These are phyloP conservation scores for Lachnellula occidentalis DNA, from an alignment of 2,329 filamentous ascomycete species.

Conservation along the genomic window DNA sequence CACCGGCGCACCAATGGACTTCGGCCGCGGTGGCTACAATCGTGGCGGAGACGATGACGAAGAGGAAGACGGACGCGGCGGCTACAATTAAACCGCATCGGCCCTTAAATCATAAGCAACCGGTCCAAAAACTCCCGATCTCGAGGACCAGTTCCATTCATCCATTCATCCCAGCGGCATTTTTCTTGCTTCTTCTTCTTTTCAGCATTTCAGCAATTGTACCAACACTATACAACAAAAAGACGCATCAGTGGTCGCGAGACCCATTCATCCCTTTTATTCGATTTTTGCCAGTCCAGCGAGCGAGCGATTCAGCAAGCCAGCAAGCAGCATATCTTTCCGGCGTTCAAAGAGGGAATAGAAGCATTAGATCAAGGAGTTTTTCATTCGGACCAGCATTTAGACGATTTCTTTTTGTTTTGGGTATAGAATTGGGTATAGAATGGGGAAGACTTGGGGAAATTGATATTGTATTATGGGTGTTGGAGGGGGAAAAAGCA, in stretches of 20 bases:
- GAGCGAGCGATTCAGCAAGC: too few species aligned
- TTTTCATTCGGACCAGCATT: background rate
- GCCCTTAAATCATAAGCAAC: background rate
- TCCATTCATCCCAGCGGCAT: too few species aligned
- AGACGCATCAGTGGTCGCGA: slow-evolving; percentile 5
- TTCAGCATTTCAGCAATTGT: background rate
- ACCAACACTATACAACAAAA: background rate
- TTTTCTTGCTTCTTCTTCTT: background rate
- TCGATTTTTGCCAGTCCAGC: background rate
- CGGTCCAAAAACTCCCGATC: background rate
- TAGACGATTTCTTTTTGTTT: background rate
- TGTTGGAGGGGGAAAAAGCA: background rate
- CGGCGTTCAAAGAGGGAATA: slow-evolving; percentile 19
- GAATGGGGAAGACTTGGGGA: background rate
- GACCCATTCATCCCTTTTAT: background rate
- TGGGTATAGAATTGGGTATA: background rate
- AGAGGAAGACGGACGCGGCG: slow-evolving; percentile 29
- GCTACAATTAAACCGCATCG: slow-evolving; percentile 21
- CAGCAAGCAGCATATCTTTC: slow-evolving; percentile 1
- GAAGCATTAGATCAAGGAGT: slow-evolving; percentile 10
- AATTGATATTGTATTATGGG: background rate
- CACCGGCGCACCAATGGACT: slow-evolving; percentile 8
- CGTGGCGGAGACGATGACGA: slow-evolving; percentile 26
- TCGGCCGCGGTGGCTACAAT: slow-evolving; percentile 27
- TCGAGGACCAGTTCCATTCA: background rate